Conservation (phyloP, 2,329 filamentous ascomycete species). For the Nothophoma quercina region DNA sequence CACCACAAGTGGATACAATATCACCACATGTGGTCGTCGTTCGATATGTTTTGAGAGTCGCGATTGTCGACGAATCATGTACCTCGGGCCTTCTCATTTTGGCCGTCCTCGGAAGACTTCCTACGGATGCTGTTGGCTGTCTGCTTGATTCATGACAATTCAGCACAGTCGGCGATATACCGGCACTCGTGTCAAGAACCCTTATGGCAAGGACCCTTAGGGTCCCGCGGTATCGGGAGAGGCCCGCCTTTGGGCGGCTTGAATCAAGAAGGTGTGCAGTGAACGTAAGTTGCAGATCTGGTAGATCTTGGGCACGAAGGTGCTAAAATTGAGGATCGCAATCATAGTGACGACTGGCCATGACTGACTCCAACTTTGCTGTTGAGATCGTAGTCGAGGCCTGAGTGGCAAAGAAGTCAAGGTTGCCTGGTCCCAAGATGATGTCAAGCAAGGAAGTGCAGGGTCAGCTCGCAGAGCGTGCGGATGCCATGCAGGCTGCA, state of each 20-base stretch:
- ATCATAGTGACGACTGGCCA: slow-evolving; percentile 21
- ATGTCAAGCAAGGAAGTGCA: slow-evolving; percentile 16
- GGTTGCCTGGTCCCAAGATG: slow-evolving; percentile 20
- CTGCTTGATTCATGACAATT: slow-evolving; percentile 13
- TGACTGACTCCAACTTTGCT: slow-evolving; percentile 9
- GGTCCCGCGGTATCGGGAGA: slow-evolving; percentile 30
- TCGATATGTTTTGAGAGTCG: slow-evolving; percentile 1
- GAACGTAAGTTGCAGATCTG: slow-evolving; percentile 29
- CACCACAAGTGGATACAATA: slow-evolving; percentile 3
- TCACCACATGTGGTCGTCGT: slow-evolving; percentile 4
- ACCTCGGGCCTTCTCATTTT: slow-evolving; percentile 11
- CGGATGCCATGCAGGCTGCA: slow-evolving; percentile 12
- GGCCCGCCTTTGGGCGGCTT: slow-evolving; percentile 17
- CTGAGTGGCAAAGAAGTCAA: slow-evolving; percentile 15
- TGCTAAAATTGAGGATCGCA: slow-evolving; percentile 34
- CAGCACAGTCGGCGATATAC: slow-evolving; percentile 15
- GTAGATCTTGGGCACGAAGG: slow-evolving; percentile 36
- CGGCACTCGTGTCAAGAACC: slow-evolving; percentile 17
- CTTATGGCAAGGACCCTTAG: slow-evolving; percentile 13
- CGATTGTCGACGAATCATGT: slow-evolving; percentile 13
- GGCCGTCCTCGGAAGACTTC: slow-evolving; percentile 3
- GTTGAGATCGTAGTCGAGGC: slow-evolving; percentile 12
- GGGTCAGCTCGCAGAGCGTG: slow-evolving; percentile 3
- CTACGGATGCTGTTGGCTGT: slow-evolving; percentile 8
- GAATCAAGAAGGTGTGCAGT: slow-evolving; percentile 20